These are phyloP conservation scores for Syncephalastrum monosporum DNA, from an alignment of 371 early-diverging fungal species.

Conservation along the genomic window DNA sequence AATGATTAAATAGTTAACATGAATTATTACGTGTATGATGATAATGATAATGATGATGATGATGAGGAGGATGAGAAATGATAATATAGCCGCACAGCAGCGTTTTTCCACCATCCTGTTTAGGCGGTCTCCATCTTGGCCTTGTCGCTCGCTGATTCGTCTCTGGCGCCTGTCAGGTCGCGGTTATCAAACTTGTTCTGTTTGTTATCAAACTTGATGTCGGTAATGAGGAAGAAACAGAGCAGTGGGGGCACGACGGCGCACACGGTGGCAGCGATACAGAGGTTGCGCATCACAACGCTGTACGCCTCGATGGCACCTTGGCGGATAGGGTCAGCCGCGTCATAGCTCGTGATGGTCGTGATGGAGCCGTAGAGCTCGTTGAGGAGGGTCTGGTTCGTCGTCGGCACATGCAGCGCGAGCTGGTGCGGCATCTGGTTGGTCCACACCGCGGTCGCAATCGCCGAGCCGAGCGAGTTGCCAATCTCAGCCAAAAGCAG, in stretches of 20 bases:
- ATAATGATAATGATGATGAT: too few relatives aligned
- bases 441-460: constrained; percentile 51
- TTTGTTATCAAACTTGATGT: constrained; percentile 14
- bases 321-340: constrained; percentile 18
- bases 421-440: constrained; percentile 41
- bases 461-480: constrained; percentile 38
- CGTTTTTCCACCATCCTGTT: too few relatives aligned
- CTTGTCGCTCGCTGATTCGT: too few relatives aligned
- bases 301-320: constrained; percentile 31
- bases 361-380: constrained; percentile 21
- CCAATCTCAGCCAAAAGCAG: constrained; percentile 41
- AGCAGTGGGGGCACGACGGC: constrained; percentile 20
- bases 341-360: constrained; percentile 13
- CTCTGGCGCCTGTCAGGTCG: constrained; percentile 15
- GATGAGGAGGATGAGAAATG: too few relatives aligned
- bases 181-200: constrained; percentile 20
- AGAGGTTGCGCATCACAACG: constrained; percentile 28
- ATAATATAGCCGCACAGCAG: too few relatives aligned
- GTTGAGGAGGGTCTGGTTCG: constrained; percentile 25
- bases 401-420: constrained; percentile 33
- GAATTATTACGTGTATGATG: too few relatives aligned
- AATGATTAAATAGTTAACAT: too few relatives aligned
- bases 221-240: constrained; percentile 15
- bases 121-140: too few relatives aligned
- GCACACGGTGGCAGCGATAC: constrained; percentile 19